Conservation (phyloP, 306 rosid species). For the Biancaea sappan region DNA sequence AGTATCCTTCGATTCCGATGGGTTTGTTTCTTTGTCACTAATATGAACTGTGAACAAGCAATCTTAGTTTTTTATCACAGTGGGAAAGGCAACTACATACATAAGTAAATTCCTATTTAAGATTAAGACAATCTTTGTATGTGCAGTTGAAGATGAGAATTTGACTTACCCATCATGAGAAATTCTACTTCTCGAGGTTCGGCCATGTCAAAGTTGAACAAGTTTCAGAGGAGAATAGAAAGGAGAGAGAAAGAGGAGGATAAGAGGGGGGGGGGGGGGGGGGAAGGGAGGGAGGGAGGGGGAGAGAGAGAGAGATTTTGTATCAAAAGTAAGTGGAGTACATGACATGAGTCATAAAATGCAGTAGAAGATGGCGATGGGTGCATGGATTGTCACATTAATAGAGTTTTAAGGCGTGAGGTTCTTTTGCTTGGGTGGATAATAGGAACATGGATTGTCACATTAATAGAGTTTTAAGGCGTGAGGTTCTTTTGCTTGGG, state of each 20-base stretch:
- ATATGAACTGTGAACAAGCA: not conserved
- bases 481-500: no score
- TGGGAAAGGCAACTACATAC: not conserved
- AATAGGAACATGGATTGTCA: no score
- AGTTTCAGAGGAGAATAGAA: not conserved
- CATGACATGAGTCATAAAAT: not conserved
- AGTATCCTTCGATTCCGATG: not conserved
- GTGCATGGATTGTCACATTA: not conserved
- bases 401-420: no score
- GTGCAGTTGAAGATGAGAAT: conserved; percentile 7
- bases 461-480: no score
- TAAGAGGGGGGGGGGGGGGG: not conserved
- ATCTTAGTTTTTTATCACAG: not conserved
- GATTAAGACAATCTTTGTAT: not conserved
- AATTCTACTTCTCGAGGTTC: conserved; percentile 37
- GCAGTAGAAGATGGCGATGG: not conserved
- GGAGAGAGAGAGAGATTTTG: not conserved
- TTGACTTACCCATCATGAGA: conserved; percentile 24
- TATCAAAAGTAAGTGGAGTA: not conserved
- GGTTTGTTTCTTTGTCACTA: not conserved
- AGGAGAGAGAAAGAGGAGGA: not conserved
- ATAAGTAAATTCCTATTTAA: not conserved
- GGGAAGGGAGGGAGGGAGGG: not conserved
- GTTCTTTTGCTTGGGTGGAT: no score
- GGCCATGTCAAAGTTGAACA: conserved; percentile 32